A percentile compares a stretch with the other conserved stretches of the same genome.
These are phyloP conservation scores for Lodderomyces metapsilosis DNA, from an alignment of 1,139 yeast genomes.

Conservation along the genomic window DNA sequence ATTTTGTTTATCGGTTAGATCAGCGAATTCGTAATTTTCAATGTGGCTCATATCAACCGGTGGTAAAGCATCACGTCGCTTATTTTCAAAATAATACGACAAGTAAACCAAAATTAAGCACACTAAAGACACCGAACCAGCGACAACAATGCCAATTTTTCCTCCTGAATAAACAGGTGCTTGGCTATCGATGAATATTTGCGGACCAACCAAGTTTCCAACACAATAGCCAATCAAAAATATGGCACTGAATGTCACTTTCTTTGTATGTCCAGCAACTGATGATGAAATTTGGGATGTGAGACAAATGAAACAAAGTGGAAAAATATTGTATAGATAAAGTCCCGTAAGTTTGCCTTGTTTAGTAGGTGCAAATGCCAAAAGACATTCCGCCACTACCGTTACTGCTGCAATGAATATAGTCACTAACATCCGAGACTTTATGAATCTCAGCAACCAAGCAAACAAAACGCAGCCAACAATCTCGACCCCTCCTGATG, in stretches of 20 bases:
- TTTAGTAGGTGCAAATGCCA: constrained; percentile 42
- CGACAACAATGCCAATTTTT: constrained; percentile 34
- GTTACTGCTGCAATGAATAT: constrained; percentile 36
- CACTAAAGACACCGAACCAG: constrained; percentile 24
- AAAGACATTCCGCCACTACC: constrained; percentile 41
- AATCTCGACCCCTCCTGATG: constrained; percentile 38
- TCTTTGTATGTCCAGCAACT: constrained; percentile 71
- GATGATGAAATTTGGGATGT: constrained; percentile 54
- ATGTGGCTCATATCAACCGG: constrained; percentile 16
- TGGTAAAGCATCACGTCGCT: constrained; percentile 21
- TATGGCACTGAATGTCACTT: constrained; percentile 57
- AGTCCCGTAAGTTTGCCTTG: constrained; percentile 47
- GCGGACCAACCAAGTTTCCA: constrained; percentile 74
- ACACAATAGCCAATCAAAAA: constrained; percentile 62
- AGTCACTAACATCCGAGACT: constrained; percentile 44
- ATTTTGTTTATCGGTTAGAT: constrained; percentile 66
- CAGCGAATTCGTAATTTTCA: constrained; percentile 59
- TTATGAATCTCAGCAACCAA: constrained; percentile 23
- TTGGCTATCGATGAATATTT: constrained; percentile 52
- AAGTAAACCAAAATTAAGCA: constrained; percentile 23
- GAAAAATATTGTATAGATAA: constrained; percentile 21
- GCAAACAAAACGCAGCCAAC: too few species aligned
- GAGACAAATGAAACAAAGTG: constrained; percentile 47
- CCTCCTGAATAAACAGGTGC: constrained; percentile 55
- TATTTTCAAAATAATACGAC: constrained; percentile 29